Evolutionary conservation across 2,329 filamentous ascomycete genomes (phyloP).

Genomic region (Exophiala sideris): DNA sequence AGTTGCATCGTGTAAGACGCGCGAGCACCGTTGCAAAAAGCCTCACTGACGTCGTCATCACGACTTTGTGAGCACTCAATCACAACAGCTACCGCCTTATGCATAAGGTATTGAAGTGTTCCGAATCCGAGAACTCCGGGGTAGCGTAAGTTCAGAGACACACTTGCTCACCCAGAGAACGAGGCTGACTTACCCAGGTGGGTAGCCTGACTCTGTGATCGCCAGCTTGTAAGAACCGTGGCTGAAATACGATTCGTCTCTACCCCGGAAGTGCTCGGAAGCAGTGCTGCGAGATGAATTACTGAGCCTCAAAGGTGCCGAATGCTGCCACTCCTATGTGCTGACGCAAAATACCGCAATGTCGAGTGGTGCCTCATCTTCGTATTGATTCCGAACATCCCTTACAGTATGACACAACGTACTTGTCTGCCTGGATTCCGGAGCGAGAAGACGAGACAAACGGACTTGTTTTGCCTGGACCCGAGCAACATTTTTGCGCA

Average conservation of each 20-base stretch:
- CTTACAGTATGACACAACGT: no score
- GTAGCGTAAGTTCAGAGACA: constrained; percentile 4
- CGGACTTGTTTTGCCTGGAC: no score
- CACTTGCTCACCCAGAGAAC: background rate
- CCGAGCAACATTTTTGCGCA: no score
- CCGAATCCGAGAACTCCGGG: constrained; percentile 5
- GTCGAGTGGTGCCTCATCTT: no score
- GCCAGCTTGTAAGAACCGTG: background rate
- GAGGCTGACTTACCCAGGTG: constrained; percentile 14
- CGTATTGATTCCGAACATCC: no score
- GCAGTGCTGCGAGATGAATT: background rate
- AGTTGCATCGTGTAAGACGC: constrained; percentile 1
- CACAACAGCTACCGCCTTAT: constrained; percentile 3
- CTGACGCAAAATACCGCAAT: no score
- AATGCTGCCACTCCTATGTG: no score
- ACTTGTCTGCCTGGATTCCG: no score
- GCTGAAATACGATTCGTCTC: background rate
- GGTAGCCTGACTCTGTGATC: constrained; percentile 2
- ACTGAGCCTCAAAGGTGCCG: background rate
- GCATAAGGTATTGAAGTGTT: constrained; percentile 2
- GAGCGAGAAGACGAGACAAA: no score
- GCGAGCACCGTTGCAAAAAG: background rate
- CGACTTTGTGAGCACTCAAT: background rate
- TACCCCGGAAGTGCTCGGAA: constrained; percentile 19
- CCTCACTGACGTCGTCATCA: constrained; percentile 13